A percentile compares a stretch with the other conserved stretches of the same genome.
These are phyloP conservation scores for Brassica balearica DNA, from an alignment of 441 rosid species.

Conservation along the genomic window DNA sequence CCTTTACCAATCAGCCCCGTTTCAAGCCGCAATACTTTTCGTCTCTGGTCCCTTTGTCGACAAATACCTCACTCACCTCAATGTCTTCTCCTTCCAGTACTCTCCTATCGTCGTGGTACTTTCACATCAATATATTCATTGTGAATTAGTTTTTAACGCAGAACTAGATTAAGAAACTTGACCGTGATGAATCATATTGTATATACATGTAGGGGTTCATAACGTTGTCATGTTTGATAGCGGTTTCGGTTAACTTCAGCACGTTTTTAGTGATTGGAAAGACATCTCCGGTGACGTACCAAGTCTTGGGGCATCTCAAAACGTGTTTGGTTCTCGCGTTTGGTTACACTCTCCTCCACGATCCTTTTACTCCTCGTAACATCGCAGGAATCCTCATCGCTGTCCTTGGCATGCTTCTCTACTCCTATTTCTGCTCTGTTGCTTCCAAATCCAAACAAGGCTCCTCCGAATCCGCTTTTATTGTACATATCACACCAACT, in stretches of 20 bases:
- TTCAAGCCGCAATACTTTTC: conserved; percentile 91
- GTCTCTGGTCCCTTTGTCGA: conserved; percentile 94
- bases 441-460: conserved; percentile 79
- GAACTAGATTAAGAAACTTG: background rate
- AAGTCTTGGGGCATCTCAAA: conserved; percentile 97
- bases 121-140: conserved; percentile 17
- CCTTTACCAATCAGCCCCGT: conserved; percentile 94
- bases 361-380: conserved; percentile 88
- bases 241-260: conserved; percentile 96
- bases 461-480: conserved; percentile 16
- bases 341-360: conserved; percentile 87
- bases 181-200: conserved; percentile 13
- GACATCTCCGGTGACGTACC: conserved; percentile 98
- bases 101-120: conserved; percentile 76
- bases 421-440: conserved; percentile 83
- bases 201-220: conserved; percentile 71
- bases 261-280: conserved; percentile 98
- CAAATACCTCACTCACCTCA: conserved; percentile 77
- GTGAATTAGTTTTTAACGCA: background rate
- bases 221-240: conserved; percentile 80
- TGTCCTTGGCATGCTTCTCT: conserved; percentile 86
- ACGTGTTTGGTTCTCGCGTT: conserved; percentile 91
- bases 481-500: conserved; percentile 18
- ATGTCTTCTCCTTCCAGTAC: conserved; percentile 83
- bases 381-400: conserved; percentile 84